Percentiles rank a stretch among this genome's conserved stretches.
These are phyloP conservation scores for Xylaria curta DNA, from an alignment of 495 filamentous ascomycete genomes.

Conservation along the genomic window DNA sequence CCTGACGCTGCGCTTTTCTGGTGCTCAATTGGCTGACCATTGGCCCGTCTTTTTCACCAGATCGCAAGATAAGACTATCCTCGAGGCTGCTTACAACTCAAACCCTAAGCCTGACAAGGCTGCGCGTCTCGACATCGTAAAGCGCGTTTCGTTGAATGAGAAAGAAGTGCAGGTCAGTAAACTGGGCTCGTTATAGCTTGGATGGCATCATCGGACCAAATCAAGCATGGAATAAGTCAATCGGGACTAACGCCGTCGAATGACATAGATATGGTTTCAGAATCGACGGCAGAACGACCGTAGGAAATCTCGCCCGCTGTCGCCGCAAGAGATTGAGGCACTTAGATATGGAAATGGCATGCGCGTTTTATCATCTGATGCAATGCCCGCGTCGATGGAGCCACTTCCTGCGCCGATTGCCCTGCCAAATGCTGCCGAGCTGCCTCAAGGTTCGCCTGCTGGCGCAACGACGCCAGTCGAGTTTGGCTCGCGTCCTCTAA, in stretches of 20 bases:
- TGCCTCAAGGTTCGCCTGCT: slow-evolving; percentile 16
- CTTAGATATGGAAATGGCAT: slow-evolving; percentile 61
- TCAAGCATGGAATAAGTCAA: neutral
- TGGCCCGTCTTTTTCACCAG: slow-evolving; percentile 49
- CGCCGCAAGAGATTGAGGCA: slow-evolving; percentile 77
- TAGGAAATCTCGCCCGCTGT: slow-evolving; percentile 85
- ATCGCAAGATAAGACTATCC: slow-evolving; percentile 85
- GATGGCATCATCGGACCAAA: slow-evolving; percentile 5
- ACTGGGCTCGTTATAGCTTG: neutral
- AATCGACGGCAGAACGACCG: slow-evolving; percentile 94
- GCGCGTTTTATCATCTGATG: slow-evolving; percentile 58
- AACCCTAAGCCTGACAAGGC: slow-evolving; percentile 94
- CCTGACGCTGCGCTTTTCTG: neutral
- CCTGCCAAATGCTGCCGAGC: slow-evolving; percentile 25
- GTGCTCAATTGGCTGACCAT: slow-evolving; percentile 27
- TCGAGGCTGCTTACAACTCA: slow-evolving; percentile 83
- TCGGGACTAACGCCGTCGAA: slow-evolving; percentile 30
- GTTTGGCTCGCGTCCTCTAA: slow-evolving; percentile 19
- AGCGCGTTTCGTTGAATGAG: slow-evolving; percentile 86
- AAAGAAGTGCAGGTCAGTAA: slow-evolving; percentile 93
- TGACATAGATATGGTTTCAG: slow-evolving; percentile 94
- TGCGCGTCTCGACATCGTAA: slow-evolving; percentile 81
- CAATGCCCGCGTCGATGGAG: slow-evolving; percentile 40
- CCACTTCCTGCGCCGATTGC: slow-evolving; percentile 33
- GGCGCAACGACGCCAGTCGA: slow-evolving; percentile 29